A percentile compares a stretch with the other conserved stretches of the same genome.
Evolutionary conservation across 768 basidiomycete species (phyloP).

Genomic region (Calvatia gigantea): DNA sequence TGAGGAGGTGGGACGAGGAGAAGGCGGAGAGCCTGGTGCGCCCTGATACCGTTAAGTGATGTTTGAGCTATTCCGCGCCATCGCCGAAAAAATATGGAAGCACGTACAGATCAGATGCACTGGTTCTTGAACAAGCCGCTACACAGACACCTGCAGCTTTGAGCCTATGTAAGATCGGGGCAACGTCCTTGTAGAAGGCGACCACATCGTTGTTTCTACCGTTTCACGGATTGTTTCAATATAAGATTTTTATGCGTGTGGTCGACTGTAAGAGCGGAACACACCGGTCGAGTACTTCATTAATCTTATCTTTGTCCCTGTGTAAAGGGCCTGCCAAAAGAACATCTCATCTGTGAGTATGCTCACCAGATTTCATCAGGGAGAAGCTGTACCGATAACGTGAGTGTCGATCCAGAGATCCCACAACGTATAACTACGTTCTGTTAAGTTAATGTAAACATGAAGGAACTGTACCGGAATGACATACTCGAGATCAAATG

Average conservation of each 20-base stretch:
- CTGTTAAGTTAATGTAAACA: background rate
- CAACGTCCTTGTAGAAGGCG: constrained; percentile 75
- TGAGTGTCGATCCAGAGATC: constrained; percentile 86
- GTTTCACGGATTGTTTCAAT: background rate
- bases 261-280: constrained; percentile 4
- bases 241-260: background rate
- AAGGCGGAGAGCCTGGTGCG: constrained; percentile 67
- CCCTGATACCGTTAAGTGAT: constrained; percentile 44
- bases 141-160: constrained; percentile 40
- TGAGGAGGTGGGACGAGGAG: constrained; percentile 47
- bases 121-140: constrained; percentile 74
- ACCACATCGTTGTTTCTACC: constrained; percentile 54
- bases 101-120: constrained; percentile 64
- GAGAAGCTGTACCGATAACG: constrained; percentile 42
- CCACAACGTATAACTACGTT: constrained; percentile 77
- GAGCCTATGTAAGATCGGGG: constrained; percentile 63
- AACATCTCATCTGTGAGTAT: background rate
- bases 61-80: background rate
- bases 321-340: constrained; percentile 44
- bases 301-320: constrained; percentile 39
- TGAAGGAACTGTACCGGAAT: constrained; percentile 5
- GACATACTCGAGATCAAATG: constrained; percentile 84
- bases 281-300: constrained; percentile 50
- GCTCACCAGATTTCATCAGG: background rate
- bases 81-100: background rate